Conservation (phyloP, 768 basidiomycete species). For the Lenzites betulinus region DNA sequence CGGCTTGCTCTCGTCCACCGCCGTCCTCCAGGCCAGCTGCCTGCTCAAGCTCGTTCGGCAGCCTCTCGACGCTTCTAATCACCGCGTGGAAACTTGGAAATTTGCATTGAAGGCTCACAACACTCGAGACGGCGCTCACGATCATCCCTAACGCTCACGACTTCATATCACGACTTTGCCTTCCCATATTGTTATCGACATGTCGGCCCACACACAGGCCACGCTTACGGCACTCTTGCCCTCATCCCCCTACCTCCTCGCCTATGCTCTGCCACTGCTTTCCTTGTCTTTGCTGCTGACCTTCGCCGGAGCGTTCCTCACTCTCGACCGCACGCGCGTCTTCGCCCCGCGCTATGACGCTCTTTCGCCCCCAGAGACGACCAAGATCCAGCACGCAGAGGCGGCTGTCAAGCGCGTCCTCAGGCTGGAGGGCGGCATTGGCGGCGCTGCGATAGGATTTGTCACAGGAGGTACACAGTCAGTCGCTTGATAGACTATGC, state of each 20-base stretch:
- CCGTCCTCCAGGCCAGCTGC: not conserved
- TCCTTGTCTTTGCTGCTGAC: conserved; percentile 56
- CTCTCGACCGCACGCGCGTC: conserved; percentile 65
- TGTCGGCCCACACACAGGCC: conserved; percentile 14
- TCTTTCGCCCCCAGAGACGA: conserved; percentile 28
- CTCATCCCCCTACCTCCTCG: conserved; percentile 51
- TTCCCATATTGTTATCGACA: conserved; percentile 11
- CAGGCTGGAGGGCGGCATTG: conserved; percentile 61
- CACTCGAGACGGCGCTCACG: not conserved
- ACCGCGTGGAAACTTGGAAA: not conserved
- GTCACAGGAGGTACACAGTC: conserved; percentile 55
- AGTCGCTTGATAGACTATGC: not conserved
- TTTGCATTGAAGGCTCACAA: not conserved
- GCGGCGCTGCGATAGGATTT: conserved; percentile 60
- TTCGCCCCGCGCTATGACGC: conserved; percentile 49
- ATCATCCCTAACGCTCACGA: conserved; percentile 14
- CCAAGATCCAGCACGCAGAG: conserved; percentile 18
- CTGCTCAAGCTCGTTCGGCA: not conserved
- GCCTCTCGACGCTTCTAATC: not conserved
- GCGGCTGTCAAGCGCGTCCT: conserved; percentile 38
- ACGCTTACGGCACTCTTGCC: conserved; percentile 42
- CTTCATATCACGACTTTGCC: not conserved
- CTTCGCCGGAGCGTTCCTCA: conserved; percentile 73
- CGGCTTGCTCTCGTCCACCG: not conserved
- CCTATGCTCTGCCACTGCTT: conserved; percentile 63